These are phyloP conservation scores for Mucor velutinosus DNA, from an alignment of 371 early-diverging fungal species.

Conservation along the genomic window DNA sequence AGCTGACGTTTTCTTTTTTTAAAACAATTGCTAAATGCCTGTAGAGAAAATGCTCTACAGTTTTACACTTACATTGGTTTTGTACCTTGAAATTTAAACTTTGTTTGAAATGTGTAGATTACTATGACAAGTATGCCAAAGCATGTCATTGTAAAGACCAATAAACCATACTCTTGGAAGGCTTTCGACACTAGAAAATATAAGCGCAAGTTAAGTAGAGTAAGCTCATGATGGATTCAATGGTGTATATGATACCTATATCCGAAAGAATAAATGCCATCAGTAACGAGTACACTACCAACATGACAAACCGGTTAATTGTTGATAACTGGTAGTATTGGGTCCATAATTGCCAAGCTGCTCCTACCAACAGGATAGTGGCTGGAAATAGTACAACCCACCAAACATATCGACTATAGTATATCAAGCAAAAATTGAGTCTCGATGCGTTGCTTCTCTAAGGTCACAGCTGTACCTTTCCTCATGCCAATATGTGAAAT, in stretches of 20 bases:
- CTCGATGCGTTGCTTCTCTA: background rate
- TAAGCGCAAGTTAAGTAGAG: background rate
- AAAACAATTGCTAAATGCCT: background rate
- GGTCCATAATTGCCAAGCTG: constrained; percentile 45
- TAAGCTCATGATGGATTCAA: background rate
- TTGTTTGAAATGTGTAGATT: constrained; percentile 37
- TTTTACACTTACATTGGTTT: constrained; percentile 34
- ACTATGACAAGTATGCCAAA: constrained; percentile 25
- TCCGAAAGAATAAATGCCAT: constrained; percentile 34
- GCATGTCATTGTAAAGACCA: constrained; percentile 36
- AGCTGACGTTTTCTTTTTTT: constrained; percentile 7
- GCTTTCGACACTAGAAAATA: constrained; percentile 33
- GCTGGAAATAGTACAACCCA: constrained; percentile 38
- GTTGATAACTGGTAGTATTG: constrained; percentile 40
- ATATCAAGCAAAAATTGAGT: background rate
- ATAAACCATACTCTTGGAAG: constrained; percentile 28
- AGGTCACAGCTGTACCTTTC: constrained; percentile 5
- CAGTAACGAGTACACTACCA: constrained; percentile 29
- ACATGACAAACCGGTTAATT: constrained; percentile 15
- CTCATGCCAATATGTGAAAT: constrained; percentile 16
- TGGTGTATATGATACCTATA: constrained; percentile 21
- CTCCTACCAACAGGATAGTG: constrained; percentile 17
- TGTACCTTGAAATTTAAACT: constrained; percentile 28
- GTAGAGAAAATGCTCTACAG: background rate
- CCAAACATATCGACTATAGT: constrained; percentile 36